Conservation (phyloP, 306 rosid genomes). For the Fagus sylvatica region DNA sequence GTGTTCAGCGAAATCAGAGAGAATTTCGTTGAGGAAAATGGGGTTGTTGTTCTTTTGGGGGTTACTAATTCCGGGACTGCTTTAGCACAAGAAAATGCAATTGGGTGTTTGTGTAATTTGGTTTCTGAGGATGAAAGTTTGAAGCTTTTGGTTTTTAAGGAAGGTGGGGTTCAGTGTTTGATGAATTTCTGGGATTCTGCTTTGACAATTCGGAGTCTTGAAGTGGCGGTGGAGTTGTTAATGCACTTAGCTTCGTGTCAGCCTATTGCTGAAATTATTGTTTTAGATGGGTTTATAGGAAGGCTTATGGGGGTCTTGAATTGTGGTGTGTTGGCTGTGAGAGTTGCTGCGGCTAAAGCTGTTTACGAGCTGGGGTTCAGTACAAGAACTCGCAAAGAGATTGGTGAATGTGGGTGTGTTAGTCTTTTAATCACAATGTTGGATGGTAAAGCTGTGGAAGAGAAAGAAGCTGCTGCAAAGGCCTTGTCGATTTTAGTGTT, state of each 20-base stretch:
- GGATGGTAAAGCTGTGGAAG: conserved; percentile 85
- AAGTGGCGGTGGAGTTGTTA: conserved; percentile 65
- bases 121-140: conserved; percentile 54
- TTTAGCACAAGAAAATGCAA: conserved; percentile 69
- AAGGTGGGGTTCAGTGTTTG: conserved; percentile 75
- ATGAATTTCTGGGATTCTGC: conserved; percentile 81
- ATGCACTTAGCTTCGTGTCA: conserved; percentile 52
- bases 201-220: conserved; percentile 50
- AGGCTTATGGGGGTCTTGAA: conserved; percentile 55
- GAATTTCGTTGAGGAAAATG: conserved; percentile 73
- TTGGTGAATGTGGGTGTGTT: conserved; percentile 78
- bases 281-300: conserved; percentile 55
- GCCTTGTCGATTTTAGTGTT: conserved; percentile 62
- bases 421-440: conserved; percentile 66
- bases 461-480: conserved; percentile 75
- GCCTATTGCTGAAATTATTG: conserved; percentile 56
- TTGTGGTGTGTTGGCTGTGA: conserved; percentile 70
- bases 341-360: conserved; percentile 67
- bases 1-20: conserved; percentile 58
- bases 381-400: conserved; percentile 61
- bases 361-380: conserved; percentile 66
- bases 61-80: conserved; percentile 72
- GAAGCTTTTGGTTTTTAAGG: conserved; percentile 54
- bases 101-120: conserved; percentile 74
- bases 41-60: conserved; percentile 58